Evolutionary conservation across 805 yeast genomes (phyloP), one percentile per base, ranked within the genome.

Genomic region (Candida succiphila): DNA sequence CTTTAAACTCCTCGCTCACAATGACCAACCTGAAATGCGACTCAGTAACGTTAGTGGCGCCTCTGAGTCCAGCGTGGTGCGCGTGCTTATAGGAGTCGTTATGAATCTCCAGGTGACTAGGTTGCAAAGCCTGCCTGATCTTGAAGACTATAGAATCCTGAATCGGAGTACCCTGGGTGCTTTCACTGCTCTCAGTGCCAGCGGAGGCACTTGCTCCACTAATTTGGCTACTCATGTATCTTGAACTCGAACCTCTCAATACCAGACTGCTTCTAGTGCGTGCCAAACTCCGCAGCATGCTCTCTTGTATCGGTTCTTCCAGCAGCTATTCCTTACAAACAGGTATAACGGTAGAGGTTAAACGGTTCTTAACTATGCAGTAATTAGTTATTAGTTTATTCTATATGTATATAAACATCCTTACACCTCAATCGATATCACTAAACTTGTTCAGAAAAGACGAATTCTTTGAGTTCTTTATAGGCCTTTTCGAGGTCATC

Each of bases 401-500:
- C n/a, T n/a, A n/a, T n/a, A n/a, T n/a, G n/a, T n/a, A n/a, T n/a
- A n/a, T n/a, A 21, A 7, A 8, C 7, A 21, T 21, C 23, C 23
- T 21, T 21, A 21, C 23, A 21, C 23, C 23, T 21, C 23, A 21
- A 21, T 21, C 10, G 10, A 7, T 10, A 21, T 21, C 23, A 7
- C 10, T 37, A 48, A 17, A 47, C 45, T 7, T 45, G 35, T 44
- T 58, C 60, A 20, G 60, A 65, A 43, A 83, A 66, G 41, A 88
- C 78, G 54, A 86, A 92, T 27, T 67, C 73, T 61, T 76, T 84
- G 52, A 92, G 72, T 59, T 88, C 84, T 25, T 48, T 48, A 63
- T 92, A 92, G 16, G 97, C 96, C 54, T 67, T 78, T 21, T 92
- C 95, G 45, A 92, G 70, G 50, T 89, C 86, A 50, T 88, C 96